Evolutionary conservation across 75 land plant genomes (phyloP).

Genomic region (Cupressus sempervirens): DNA sequence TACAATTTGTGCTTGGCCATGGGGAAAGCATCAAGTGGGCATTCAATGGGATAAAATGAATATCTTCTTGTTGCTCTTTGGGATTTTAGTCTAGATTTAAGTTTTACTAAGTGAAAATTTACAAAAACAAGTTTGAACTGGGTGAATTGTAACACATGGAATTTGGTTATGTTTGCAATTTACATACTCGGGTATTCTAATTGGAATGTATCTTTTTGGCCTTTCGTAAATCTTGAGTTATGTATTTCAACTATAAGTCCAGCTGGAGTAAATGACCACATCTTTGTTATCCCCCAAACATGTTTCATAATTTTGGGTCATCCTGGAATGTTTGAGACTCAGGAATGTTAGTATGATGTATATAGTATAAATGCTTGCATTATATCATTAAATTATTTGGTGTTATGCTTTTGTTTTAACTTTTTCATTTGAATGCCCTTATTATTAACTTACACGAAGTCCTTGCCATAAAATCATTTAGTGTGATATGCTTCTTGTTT

Average conservation of each 20-base stretch:
- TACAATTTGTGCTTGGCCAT: not conserved
- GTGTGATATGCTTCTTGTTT: too few species aligned
- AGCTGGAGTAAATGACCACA: too few species aligned
- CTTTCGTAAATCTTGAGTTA: not conserved
- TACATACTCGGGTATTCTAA: not conserved
- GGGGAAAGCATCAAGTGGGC: not conserved
- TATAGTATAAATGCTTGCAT: not conserved
- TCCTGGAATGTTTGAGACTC: not conserved
- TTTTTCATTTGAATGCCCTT: too few species aligned
- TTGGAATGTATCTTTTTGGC: not conserved
- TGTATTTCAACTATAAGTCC: not conserved
- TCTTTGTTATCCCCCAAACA: not conserved
- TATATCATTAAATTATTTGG: not conserved
- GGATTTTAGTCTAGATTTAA: not conserved
- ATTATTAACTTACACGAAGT: too few species aligned
- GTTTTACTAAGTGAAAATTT: not conserved
- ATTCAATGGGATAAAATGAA: not conserved
- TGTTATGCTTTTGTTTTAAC: too few species aligned
- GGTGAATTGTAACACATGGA: not conserved
- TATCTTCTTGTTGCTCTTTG: not conserved
- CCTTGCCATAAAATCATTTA: too few species aligned
- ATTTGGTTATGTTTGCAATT: not conserved
- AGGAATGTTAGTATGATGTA: not conserved
- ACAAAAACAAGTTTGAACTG: not conserved
- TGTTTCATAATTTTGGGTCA: not conserved